Conservation (phyloP, 768 basidiomycete genomes). For the Botryobasidium botryosum region DNA sequence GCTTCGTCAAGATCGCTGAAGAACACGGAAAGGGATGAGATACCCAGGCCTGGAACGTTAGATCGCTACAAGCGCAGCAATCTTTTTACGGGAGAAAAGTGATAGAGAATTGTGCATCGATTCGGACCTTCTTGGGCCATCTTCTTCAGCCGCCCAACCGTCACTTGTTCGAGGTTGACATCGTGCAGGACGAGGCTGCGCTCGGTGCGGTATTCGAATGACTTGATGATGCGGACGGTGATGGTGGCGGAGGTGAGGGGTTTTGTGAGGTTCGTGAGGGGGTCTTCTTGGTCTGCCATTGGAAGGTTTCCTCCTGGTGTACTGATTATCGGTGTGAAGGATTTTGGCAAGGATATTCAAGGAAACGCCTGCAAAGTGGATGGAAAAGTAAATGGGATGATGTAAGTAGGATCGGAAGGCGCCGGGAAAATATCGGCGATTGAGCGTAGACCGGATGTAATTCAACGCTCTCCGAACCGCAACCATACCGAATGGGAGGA, state of each 20-base stretch:
- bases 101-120: slow-evolving; percentile 6
- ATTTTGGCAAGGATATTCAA: no score
- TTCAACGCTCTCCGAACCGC: no score
- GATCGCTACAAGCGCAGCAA: slow-evolving; percentile 3
- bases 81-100: not conserved
- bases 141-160: slow-evolving; percentile 65
- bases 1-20: slow-evolving; percentile 50
- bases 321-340: no score
- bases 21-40: not conserved
- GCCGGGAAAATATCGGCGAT: no score
- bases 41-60: slow-evolving; percentile 1
- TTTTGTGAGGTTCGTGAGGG: slow-evolving; percentile 43
- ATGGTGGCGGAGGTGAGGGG: slow-evolving; percentile 66
- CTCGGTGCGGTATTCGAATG: slow-evolving; percentile 83
- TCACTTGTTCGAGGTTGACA: slow-evolving; percentile 62
- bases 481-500: no score
- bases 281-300: no score
- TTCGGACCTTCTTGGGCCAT: slow-evolving; percentile 43
- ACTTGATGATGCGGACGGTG: slow-evolving; percentile 87
- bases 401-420: no score
- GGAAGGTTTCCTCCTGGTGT: no score
- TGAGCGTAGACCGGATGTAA: no score
- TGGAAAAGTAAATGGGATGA: no score
- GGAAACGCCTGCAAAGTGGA: slow-evolving; percentile 10
- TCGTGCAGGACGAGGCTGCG: slow-evolving; percentile 70